Base-by-base conservation (phyloP, 1,284 basidiomycete species). In the Ustilago curta region DNA sequence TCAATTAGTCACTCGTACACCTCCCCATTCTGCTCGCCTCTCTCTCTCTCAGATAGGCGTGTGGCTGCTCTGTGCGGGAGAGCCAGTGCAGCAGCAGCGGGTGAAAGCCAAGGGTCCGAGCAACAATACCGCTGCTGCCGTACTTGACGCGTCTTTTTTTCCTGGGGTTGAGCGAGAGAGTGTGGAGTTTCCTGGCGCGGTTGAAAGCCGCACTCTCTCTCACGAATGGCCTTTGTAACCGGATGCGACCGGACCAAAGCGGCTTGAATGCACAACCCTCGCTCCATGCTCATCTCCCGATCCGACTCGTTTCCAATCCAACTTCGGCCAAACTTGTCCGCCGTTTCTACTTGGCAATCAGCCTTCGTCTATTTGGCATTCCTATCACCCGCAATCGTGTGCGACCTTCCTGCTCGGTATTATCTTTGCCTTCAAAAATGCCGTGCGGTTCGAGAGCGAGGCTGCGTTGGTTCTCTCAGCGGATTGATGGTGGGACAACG, bases 211-310 rank as follows among this genome's bases (percentile, higher is more conserved):
- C 44, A 27, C 27, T 31, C 16, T 51, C 21, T 51, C 8, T n/a
- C 35, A 32, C 31, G 2, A 37, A 37, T 16, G 12, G 35, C 35
- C 35, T 37, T 9, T 52, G 39, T 61, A 23, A 21, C 53, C 68
- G 68, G 68, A 61, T 21, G 21, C 48, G 44, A 44, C 61, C 68
- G 68, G 68, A 60, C 53, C 58, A 60, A 60, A 65, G 45, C 61
- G 61, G 58, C 68, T 25, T 43, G 23, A 43, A 37, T 29, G 29
- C 16, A 27, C 29, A 44, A 60, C 51, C 67, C 57, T 55, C 23
- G 29, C 31, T 40, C 65, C 59, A 45, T 52, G 40, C 54, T 14
- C 39, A 50, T 59, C 39, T 29, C 39, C 55, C 55, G 55, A 57
- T 57, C 25, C 45, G 7, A 1, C 51, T 23, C 19, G 4, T 14